A percentile compares a stretch with the other conserved stretches of the same genome.
These are phyloP conservation scores for Abortiporus biennis DNA, from an alignment of 1,284 basidiomycete species.

Conservation along the genomic window DNA sequence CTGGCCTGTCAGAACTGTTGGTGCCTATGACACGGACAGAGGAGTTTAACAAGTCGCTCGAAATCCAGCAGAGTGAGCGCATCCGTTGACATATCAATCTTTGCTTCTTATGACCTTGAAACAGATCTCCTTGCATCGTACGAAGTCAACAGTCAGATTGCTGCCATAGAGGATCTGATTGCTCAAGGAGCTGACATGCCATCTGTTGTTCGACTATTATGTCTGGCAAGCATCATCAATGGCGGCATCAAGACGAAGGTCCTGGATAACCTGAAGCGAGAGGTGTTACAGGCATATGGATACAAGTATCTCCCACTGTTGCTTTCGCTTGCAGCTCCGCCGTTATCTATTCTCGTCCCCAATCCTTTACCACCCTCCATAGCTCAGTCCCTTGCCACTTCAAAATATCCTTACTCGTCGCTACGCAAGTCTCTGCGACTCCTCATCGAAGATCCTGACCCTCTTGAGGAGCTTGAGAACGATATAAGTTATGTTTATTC, in stretches of 20 bases:
- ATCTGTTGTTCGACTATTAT: slow-evolving; percentile 74
- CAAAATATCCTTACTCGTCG: slow-evolving; percentile 64
- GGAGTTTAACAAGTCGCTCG: slow-evolving; percentile 86
- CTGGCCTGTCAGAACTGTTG: slow-evolving; percentile 88
- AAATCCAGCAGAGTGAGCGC: slow-evolving; percentile 89
- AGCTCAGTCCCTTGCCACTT: slow-evolving; percentile 32
- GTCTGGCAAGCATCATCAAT: slow-evolving; percentile 78
- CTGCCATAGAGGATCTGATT: slow-evolving; percentile 83
- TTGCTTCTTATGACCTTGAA: not conserved
- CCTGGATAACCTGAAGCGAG: slow-evolving; percentile 86
- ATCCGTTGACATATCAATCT: slow-evolving; percentile 1
- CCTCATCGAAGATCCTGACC: slow-evolving; percentile 84
- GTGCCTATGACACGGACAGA: slow-evolving; percentile 84
- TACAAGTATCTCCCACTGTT: slow-evolving; percentile 86
- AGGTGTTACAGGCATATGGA: slow-evolving; percentile 93
- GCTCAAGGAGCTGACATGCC: slow-evolving; percentile 79
- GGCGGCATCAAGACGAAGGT: slow-evolving; percentile 87
- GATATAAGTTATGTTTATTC: slow-evolving; percentile 97
- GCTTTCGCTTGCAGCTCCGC: slow-evolving; percentile 70
- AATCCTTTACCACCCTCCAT: slow-evolving; percentile 53
- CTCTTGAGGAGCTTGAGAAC: slow-evolving; percentile 75
- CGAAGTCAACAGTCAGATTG: slow-evolving; percentile 71
- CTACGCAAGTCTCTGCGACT: slow-evolving; percentile 86
- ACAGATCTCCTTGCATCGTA: slow-evolving; percentile 89
- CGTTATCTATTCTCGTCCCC: slow-evolving; percentile 61